A percentile compares a stretch with the other conserved stretches of the same genome.
These are phyloP conservation scores for Chaetomium globosum DNA, from an alignment of 2,329 filamentous ascomycete genomes.

Conservation along the genomic window DNA sequence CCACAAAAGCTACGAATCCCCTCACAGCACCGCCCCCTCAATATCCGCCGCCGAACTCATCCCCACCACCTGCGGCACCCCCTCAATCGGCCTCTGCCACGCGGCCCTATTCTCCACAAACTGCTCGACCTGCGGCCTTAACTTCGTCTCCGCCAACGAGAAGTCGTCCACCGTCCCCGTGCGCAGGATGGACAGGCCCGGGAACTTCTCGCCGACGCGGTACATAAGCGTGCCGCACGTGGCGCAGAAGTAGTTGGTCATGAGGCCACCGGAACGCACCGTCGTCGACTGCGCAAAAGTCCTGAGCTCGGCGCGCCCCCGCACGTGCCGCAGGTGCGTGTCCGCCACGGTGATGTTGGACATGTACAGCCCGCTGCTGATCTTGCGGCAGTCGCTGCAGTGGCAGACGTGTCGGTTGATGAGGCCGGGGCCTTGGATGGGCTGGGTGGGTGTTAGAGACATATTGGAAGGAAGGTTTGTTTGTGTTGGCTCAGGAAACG, in stretches of 20 bases:
- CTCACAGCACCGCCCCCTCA: background rate
- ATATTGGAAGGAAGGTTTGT: background rate
- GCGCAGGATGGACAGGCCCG: background rate
- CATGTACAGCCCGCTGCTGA: background rate
- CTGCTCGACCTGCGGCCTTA: conserved; percentile 1
- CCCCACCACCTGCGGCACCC: background rate
- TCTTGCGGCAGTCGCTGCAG: conserved; percentile 11
- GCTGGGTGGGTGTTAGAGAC: background rate
- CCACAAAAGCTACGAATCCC: too few species aligned
- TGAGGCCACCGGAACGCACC: background rate
- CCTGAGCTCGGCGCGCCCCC: background rate
- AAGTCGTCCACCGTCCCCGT: conserved; percentile 3
- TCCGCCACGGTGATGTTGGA: conserved; percentile 1
- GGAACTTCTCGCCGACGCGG: conserved; percentile 2
- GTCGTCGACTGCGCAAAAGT: background rate
- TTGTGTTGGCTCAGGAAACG: background rate
- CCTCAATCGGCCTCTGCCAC: background rate
- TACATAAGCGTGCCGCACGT: conserved; percentile 12
- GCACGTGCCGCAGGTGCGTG: background rate
- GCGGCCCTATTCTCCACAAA: background rate
- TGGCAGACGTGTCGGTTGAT: conserved; percentile 1
- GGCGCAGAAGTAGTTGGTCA: conserved; percentile 9
- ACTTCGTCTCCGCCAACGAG: background rate
- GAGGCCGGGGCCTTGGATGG: conserved; percentile 2
- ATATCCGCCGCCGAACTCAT: background rate